These are phyloP conservation scores for Globisporangium parvum DNA, from an alignment of 352 stramenopile species.

Conservation along the genomic window DNA sequence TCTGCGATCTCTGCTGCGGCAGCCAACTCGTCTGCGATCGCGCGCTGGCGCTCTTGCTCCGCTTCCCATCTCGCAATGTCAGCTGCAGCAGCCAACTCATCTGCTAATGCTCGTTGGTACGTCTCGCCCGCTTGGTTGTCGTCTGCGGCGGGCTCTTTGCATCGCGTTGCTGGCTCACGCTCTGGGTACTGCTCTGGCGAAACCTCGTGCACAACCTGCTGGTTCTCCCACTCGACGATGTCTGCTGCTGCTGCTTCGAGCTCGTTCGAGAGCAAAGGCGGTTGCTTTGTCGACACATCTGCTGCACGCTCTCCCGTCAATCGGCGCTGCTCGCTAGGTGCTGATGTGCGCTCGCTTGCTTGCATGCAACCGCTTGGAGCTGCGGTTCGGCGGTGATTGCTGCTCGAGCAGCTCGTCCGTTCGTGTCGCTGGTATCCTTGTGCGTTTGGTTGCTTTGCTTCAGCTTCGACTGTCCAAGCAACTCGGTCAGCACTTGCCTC, in stretches of 20 bases:
- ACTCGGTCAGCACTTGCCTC: no score
- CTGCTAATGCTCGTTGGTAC: conserved; percentile 7
- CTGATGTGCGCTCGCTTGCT: background rate
- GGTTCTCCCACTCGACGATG: conserved; percentile 17
- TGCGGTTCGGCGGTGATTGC: background rate
- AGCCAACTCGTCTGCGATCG: conserved; percentile 30
- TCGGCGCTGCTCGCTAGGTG: conserved; percentile 8
- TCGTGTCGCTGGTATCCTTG: no score
- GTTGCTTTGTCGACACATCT: background rate
- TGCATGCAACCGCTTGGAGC: background rate
- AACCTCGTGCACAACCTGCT: conserved; percentile 11
- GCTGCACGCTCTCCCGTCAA: background rate
- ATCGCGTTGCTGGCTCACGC: background rate
- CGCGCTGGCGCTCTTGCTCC: conserved; percentile 2
- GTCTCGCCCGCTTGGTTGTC: conserved; percentile 13
- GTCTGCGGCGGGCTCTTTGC: background rate
- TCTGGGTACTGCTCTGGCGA: conserved; percentile 8
- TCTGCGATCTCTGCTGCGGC: conserved; percentile 24
- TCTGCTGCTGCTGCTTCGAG: conserved; percentile 17
- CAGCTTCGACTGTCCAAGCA: no score
- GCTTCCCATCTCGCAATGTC: conserved; percentile 15
- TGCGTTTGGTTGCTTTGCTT: no score
- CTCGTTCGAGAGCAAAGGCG: conserved; percentile 15
- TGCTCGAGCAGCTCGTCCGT: no score
- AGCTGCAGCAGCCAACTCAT: conserved; percentile 9